Percentiles rank a stretch among this genome's conserved stretches.
Evolutionary conservation across 2,329 filamentous ascomycete species (phyloP).

Genomic region (Celoporthe dispersa): DNA sequence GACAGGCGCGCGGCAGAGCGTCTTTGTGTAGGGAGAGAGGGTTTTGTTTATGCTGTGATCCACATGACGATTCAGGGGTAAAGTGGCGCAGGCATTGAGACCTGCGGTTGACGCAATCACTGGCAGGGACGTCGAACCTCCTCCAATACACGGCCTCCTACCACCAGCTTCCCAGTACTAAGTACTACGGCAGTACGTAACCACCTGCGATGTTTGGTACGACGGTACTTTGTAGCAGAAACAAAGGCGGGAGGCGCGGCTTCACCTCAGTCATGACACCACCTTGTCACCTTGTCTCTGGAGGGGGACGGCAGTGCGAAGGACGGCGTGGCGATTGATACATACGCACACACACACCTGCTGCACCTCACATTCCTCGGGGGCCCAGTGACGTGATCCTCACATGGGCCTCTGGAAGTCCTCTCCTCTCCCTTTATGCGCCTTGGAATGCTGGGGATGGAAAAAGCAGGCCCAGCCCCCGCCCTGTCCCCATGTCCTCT

Average conservation of each 20-base stretch:
- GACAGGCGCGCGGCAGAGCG: constrained; percentile 8
- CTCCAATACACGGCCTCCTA: background rate
- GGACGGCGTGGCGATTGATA: too few species aligned
- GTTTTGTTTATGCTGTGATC: constrained; percentile 10
- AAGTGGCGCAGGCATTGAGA: constrained; percentile 14
- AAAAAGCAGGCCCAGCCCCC: background rate
- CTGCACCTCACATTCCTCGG: background rate
- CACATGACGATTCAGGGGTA: constrained; percentile 16
- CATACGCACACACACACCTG: too few species aligned
- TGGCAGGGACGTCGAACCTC: background rate
- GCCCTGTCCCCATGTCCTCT: background rate
- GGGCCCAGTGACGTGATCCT: background rate
- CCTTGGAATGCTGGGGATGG: background rate
- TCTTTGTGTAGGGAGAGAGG: background rate
- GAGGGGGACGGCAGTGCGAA: background rate
- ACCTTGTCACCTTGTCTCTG: too few species aligned
- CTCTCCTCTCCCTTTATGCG: background rate
- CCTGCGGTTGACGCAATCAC: background rate
- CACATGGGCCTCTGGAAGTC: too few species aligned
- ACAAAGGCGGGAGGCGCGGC: background rate
- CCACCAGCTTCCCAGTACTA: background rate
- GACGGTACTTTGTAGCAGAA: background rate
- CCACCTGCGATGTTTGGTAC: background rate
- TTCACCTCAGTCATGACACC: too few species aligned
- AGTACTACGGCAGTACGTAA: background rate